These are phyloP conservation scores for Pestalotiopsis sp. DNA, from an alignment of 2,329 filamentous ascomycete genomes.

Conservation along the genomic window DNA sequence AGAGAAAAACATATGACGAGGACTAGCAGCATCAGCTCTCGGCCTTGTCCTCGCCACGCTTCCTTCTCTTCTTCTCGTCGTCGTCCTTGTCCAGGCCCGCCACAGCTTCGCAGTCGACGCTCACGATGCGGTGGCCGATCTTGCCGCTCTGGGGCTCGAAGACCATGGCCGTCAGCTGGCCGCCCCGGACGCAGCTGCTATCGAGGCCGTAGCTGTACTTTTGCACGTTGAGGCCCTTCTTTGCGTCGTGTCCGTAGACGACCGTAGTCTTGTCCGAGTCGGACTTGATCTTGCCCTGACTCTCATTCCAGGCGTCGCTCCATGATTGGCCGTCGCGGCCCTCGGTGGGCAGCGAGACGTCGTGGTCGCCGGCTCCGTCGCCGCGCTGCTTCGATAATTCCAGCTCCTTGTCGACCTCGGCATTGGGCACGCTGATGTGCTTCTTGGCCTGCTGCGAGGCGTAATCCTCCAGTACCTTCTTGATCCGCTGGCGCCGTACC, in stretches of 20 bases:
- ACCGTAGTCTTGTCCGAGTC: constrained; percentile 60
- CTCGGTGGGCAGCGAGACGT: constrained; percentile 34
- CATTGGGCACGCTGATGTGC: constrained; percentile 26
- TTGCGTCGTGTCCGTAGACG: constrained; percentile 86
- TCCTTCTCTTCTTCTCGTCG: constrained; percentile 11
- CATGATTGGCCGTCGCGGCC: constrained; percentile 63
- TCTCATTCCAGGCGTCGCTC: constrained; percentile 64
- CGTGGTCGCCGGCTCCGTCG: constrained; percentile 15
- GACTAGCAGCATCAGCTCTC: background rate
- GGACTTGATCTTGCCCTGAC: constrained; percentile 38
- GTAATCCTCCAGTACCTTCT: constrained; percentile 10
- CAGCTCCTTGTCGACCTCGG: constrained; percentile 19
- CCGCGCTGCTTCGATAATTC: constrained; percentile 24
- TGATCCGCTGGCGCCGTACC: constrained; percentile 11
- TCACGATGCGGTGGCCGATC: constrained; percentile 23
- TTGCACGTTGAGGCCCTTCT: constrained; percentile 61
- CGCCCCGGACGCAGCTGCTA: constrained; percentile 78
- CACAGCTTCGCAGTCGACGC: constrained; percentile 20
- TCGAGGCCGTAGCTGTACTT: constrained; percentile 85
- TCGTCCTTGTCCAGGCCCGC: constrained; percentile 2
- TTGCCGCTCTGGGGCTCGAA: constrained; percentile 56
- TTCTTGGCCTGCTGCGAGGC: constrained; percentile 25
- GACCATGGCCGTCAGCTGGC: constrained; percentile 75
- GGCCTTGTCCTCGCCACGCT: background rate
- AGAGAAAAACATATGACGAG: background rate